Conservation (phyloP, 371 early-diverging fungal genomes). For the Actinomortierella wolfii region DNA sequence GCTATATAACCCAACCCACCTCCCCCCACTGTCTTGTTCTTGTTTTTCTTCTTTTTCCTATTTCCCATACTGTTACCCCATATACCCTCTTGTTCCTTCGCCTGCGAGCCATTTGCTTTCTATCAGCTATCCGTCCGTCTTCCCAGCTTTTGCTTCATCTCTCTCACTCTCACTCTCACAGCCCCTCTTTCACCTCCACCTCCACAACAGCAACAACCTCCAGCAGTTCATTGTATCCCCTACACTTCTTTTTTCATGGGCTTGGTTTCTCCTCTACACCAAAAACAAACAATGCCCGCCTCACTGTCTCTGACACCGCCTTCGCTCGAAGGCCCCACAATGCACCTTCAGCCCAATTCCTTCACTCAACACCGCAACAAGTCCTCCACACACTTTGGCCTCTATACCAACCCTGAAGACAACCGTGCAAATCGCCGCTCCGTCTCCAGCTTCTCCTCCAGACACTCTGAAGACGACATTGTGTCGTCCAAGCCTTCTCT, state of each 20-base stretch:
- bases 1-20: not conserved
- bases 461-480: conserved; percentile 24
- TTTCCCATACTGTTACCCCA: not conserved
- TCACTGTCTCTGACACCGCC: conserved; percentile 30
- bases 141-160: not conserved
- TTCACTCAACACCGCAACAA: conserved; percentile 10
- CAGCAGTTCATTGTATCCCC: not conserved
- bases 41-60: not conserved
- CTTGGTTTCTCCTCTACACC: not conserved
- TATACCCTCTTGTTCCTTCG: conserved; percentile 1
- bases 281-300: conserved; percentile 26
- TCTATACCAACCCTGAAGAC: not conserved
- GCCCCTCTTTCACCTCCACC: not conserved
- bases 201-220: not conserved
- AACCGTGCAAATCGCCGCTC: conserved; percentile 22
- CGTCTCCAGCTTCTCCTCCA: conserved; percentile 35
- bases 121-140: not conserved
- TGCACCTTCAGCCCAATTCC: conserved; percentile 29
- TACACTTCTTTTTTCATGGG: no score
- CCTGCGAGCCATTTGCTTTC: not conserved
- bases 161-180: conserved; percentile 1
- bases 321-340: conserved; percentile 33
- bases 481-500: conserved; percentile 29
- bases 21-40: conserved; percentile 1
- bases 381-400: conserved; percentile 12